Evolutionary conservation across 495 filamentous ascomycete genomes (phyloP).

Genomic region (Daldinia decipiens): DNA sequence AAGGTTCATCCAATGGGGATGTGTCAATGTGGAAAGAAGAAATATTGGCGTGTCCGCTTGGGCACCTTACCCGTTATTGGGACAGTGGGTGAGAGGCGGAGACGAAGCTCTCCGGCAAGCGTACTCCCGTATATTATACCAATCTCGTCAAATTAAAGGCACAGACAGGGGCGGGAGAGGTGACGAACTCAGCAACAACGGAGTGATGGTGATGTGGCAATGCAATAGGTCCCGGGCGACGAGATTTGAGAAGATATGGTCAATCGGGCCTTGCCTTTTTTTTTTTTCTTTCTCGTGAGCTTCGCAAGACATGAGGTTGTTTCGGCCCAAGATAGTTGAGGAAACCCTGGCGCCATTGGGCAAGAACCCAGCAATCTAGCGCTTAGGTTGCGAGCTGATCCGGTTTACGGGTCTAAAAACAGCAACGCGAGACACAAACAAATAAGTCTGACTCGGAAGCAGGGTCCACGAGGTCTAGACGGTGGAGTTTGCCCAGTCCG

Average conservation of each 20-base stretch:
- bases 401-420: conserved; percentile 25
- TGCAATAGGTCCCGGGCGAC: conserved; percentile 3
- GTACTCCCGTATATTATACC: conserved; percentile 61
- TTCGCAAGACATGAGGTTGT: conserved; percentile 16
- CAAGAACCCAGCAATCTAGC: conserved; percentile 1
- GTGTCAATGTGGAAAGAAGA: conserved; percentile 59
- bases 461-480: conserved; percentile 19
- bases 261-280: conserved; percentile 6
- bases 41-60: conserved; percentile 62
- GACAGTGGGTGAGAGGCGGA: conserved; percentile 64
- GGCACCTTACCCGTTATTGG: conserved; percentile 63
- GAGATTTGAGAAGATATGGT: conserved; percentile 7
- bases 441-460: conserved; percentile 16
- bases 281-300: background rate
- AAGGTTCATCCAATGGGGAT: conserved; percentile 51
- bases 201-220: conserved; percentile 23
- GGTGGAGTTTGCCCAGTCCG: conserved; percentile 22
- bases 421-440: conserved; percentile 24
- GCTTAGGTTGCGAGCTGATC: conserved; percentile 8
- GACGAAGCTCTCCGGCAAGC: conserved; percentile 65
- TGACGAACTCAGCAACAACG: conserved; percentile 13
- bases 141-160: conserved; percentile 53
- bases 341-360: conserved; percentile 1
- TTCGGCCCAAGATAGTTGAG: conserved; percentile 15
- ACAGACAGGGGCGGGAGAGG: background rate